phyloP scores from a whole-genome alignment of 2,329 filamentous ascomycete genomes.

The Xylaria sp. region DNA sequence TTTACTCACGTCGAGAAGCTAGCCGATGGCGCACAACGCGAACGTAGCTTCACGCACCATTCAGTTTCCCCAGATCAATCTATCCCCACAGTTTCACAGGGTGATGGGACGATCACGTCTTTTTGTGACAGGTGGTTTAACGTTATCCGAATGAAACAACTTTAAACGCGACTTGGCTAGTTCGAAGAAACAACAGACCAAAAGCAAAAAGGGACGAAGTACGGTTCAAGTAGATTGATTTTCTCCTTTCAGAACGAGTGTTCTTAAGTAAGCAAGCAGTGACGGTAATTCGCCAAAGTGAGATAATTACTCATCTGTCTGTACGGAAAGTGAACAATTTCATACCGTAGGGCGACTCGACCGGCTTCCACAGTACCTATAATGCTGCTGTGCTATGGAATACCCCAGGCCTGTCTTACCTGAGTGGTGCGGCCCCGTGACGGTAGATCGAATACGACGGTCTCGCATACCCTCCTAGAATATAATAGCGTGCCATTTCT shows the following conservation, averaged over 20 bases:
- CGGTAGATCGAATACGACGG: conserved; percentile 31
- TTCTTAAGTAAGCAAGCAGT: background rate
- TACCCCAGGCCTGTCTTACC: conserved; percentile 29
- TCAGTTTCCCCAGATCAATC: conserved; percentile 19
- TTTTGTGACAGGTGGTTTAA: conserved; percentile 19
- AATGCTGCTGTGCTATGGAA: conserved; percentile 24
- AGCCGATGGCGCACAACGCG: background rate
- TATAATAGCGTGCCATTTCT: conserved; percentile 30
- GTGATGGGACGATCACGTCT: conserved; percentile 18
- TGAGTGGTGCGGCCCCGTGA: conserved; percentile 30
- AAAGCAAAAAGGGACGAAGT: background rate
- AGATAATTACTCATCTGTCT: background rate
- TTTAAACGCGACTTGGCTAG: conserved; percentile 4
- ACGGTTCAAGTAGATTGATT: background rate
- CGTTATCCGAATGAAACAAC: conserved; percentile 26
- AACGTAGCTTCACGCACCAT: conserved; percentile 6
- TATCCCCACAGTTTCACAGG: conserved; percentile 24
- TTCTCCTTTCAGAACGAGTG: background rate
- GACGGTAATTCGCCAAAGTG: background rate
- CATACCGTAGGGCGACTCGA: background rate
- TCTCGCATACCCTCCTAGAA: conserved; percentile 14
- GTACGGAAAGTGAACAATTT: background rate
- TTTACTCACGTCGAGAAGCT: conserved; percentile 7
- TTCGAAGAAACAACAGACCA: background rate
- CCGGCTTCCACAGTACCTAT: conserved; percentile 20